Evolutionary conservation across 306 rosid species (phyloP).

Genomic region (Trifolium pratense): DNA sequence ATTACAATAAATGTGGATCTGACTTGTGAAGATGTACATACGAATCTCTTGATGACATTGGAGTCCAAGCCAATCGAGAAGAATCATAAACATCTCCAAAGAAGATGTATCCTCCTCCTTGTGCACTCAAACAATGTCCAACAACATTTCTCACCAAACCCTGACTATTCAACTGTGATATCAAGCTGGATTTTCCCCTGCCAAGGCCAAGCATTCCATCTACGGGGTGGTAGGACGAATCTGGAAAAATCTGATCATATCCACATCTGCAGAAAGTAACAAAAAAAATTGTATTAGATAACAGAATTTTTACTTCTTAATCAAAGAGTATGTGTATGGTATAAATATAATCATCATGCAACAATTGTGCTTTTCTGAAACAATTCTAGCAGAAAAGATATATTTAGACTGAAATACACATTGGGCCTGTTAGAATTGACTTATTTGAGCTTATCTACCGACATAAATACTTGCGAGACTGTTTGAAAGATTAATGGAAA

Average conservation of each 20-base stretch:
- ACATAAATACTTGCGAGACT: background rate
- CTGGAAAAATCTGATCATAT: conserved; percentile 76
- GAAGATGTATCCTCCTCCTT: conserved; percentile 89
- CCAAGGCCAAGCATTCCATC: conserved; percentile 97
- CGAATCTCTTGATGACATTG: conserved; percentile 69
- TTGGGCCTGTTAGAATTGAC: no score
- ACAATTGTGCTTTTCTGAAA: background rate
- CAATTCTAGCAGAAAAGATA: conserved; percentile 10
- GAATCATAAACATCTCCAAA: conserved; percentile 78
- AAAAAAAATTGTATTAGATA: conserved; percentile 1
- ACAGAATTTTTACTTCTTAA: background rate
- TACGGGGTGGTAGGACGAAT: conserved; percentile 63
- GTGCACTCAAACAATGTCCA: conserved; percentile 82
- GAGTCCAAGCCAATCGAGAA: conserved; percentile 66
- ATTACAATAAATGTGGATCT: background rate
- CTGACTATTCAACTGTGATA: conserved; percentile 76
- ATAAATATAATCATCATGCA: conserved; percentile 5
- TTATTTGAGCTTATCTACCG: no score
- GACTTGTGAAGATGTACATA: conserved; percentile 41
- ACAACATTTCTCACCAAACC: conserved; percentile 70
- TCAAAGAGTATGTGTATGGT: background rate
- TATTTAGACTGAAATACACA: background rate
- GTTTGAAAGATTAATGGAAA: background rate
- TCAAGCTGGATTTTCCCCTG: conserved; percentile 74
- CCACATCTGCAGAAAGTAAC: conserved; percentile 69